Conservation (phyloP, 129 eudicot genomes). For the Gnaphalium uliginosum region DNA sequence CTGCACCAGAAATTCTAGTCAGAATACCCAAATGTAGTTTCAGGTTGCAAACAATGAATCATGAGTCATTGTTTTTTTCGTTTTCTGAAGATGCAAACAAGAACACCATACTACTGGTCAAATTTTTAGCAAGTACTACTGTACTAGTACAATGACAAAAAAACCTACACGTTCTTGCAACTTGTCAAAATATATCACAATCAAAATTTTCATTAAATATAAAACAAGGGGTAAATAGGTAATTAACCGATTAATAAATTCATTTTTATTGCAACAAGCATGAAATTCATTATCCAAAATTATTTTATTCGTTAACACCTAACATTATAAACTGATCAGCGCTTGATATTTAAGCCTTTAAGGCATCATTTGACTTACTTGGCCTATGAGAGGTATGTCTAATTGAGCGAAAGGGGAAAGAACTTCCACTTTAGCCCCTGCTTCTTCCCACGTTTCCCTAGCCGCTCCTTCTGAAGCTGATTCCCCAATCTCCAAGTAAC, state of each 20-base stretch:
- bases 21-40: background rate
- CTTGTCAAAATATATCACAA: too few species aligned
- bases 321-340: background rate
- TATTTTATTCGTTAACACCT: background rate
- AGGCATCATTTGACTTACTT: slow-evolving; percentile 49
- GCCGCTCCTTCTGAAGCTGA: slow-evolving; percentile 92
- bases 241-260: too few species aligned
- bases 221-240: too few species aligned
- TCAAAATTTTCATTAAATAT: too few species aligned
- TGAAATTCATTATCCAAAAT: background rate
- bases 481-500: slow-evolving; percentile 95
- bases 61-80: background rate
- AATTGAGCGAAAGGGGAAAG: slow-evolving; percentile 83
- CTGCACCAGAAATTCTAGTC: too few species aligned
- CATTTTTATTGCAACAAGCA: too few species aligned
- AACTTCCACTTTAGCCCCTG: slow-evolving; percentile 87
- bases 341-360: background rate
- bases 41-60: background rate
- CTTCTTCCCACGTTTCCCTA: slow-evolving; percentile 96
- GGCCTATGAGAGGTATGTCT: slow-evolving; percentile 99
- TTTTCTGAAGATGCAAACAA: background rate
- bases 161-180: too few species aligned
- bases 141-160: background rate
- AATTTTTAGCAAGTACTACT: background rate
- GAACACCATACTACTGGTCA: background rate